Conservation (phyloP, 192 early-diverging fungal genomes). For the Coemansia sp. region DNA sequence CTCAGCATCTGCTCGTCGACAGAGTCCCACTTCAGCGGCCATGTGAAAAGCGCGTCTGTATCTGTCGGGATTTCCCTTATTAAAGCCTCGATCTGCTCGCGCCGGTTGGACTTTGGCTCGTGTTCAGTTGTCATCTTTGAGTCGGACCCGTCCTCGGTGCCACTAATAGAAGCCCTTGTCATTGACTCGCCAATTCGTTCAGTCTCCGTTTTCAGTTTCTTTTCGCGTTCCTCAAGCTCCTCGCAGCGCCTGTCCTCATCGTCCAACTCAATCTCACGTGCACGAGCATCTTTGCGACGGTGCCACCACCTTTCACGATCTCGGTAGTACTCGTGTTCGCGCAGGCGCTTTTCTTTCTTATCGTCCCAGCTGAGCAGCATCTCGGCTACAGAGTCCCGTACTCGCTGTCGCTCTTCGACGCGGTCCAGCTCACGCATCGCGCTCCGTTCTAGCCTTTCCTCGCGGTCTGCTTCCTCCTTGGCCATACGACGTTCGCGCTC, state of each 20-base stretch:
- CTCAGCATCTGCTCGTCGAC: slow-evolving; percentile 54
- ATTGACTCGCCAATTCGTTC: not conserved
- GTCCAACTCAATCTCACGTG: slow-evolving; percentile 70
- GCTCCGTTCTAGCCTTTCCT: slow-evolving; percentile 21
- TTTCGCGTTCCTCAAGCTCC: slow-evolving; percentile 49
- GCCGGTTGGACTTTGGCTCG: not conserved
- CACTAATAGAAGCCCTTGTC: slow-evolving; percentile 23
- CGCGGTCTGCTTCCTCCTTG: slow-evolving; percentile 27
- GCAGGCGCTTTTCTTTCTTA: slow-evolving; percentile 18
- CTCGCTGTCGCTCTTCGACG: slow-evolving; percentile 29
- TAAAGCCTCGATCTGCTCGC: slow-evolving; percentile 13
- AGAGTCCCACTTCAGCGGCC: slow-evolving; percentile 34
- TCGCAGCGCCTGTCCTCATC: slow-evolving; percentile 61
- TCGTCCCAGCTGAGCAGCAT: slow-evolving; percentile 49
- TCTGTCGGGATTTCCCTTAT: slow-evolving; percentile 25
- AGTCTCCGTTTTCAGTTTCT: slow-evolving; percentile 3
- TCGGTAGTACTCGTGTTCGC: slow-evolving; percentile 70
- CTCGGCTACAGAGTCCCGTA: slow-evolving; percentile 11
- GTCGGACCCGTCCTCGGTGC: not conserved
- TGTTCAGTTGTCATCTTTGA: slow-evolving; percentile 6
- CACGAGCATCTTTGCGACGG: slow-evolving; percentile 57
- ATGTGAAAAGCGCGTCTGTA: slow-evolving; percentile 23
- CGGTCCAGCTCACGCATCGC: slow-evolving; percentile 40
- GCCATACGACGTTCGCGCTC: slow-evolving; percentile 28
- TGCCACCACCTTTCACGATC: slow-evolving; percentile 78